Evolutionary conservation across 306 rosid genomes (phyloP), one percentile per base, ranked within the genome.

Genomic region (Quercus variabilis): DNA sequence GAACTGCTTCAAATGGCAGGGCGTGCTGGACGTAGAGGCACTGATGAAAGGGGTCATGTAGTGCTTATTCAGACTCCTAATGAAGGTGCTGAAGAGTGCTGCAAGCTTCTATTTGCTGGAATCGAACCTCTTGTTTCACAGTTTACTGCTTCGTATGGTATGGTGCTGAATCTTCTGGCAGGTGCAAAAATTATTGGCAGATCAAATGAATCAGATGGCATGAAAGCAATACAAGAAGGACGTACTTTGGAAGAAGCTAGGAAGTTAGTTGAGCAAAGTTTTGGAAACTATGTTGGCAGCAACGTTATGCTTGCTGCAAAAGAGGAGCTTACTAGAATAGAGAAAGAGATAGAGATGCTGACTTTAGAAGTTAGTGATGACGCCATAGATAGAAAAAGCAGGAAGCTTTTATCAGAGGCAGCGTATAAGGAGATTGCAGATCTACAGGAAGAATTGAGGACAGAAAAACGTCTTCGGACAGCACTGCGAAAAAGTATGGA

Each of bases 1-100:
- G 99, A 95, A 82, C 89, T 95, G 81, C 94, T 95, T 81, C 99
- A 95, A 83, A 95, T 95, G 99, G 99, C 99, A 56, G 99, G 97
- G 77, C 99, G 97, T 78, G 99, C 99, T 83, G 99, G 99, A 33
- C 97, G 99, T 73, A 88, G 99, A 82, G 98, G 99, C 83, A 95
- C 78, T 83, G 97, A 95, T 85, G 80, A 90, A 72, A 80, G 76
- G 73, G 99, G 98, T 81, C 96, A 92, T 81, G 99, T 91, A 54
- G 97, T 95, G 82, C 89, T 95, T 79, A 72, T 92, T 79, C 99
- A 95, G 77, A 88, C 91, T 73, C 94, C 98, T 67, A 83, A 84
- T 51, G 97, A 92, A 83, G 98, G 98, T 20, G 99, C 98, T 82
- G 98, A 95, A 87, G 97, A 93, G 82, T 78, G 98, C 86, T 90